phyloP scores from a whole-genome alignment of 495 filamentous ascomycete genomes.

The Penicillium canescens region DNA sequence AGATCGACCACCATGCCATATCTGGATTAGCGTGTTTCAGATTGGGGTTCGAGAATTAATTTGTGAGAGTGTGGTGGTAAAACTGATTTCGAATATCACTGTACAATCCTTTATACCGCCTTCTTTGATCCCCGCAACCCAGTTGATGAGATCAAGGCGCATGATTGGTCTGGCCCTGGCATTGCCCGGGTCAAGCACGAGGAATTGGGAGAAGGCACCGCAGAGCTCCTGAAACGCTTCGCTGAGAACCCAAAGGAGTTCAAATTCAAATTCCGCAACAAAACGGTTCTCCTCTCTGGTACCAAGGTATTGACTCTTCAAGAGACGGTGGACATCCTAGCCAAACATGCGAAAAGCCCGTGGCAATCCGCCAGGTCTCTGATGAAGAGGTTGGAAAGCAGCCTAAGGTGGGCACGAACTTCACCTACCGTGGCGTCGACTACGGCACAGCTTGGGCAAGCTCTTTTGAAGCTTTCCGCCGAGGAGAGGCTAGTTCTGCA shows the following conservation, averaged over 20 bases:
- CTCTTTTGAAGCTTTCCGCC: slow-evolving; percentile 37
- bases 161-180: slow-evolving; percentile 38
- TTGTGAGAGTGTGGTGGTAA: too few species aligned
- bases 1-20: too few species aligned
- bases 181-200: slow-evolving; percentile 45
- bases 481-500: slow-evolving; percentile 34
- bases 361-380: slow-evolving; percentile 28
- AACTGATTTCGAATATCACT: too few species aligned
- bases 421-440: slow-evolving; percentile 20
- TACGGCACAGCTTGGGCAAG: slow-evolving; percentile 25
- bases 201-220: slow-evolving; percentile 45
- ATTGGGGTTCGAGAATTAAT: too few species aligned
- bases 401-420: slow-evolving; percentile 24
- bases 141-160: slow-evolving; percentile 33
- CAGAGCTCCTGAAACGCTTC: slow-evolving; percentile 34
- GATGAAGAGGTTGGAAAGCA: slow-evolving; percentile 39
- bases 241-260: slow-evolving; percentile 14
- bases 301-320: slow-evolving; percentile 28
- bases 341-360: slow-evolving; percentile 21
- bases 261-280: slow-evolving; percentile 26
- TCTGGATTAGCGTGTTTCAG: too few species aligned
- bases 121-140: slow-evolving; percentile 44
- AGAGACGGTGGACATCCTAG: slow-evolving; percentile 36
- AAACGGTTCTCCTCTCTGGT: slow-evolving; percentile 37
- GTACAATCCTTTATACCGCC: slow-evolving; percentile 61